These are phyloP conservation scores for Nectriaceae sp. DNA, from an alignment of 2,329 filamentous ascomycete genomes.

Conservation along the genomic window DNA sequence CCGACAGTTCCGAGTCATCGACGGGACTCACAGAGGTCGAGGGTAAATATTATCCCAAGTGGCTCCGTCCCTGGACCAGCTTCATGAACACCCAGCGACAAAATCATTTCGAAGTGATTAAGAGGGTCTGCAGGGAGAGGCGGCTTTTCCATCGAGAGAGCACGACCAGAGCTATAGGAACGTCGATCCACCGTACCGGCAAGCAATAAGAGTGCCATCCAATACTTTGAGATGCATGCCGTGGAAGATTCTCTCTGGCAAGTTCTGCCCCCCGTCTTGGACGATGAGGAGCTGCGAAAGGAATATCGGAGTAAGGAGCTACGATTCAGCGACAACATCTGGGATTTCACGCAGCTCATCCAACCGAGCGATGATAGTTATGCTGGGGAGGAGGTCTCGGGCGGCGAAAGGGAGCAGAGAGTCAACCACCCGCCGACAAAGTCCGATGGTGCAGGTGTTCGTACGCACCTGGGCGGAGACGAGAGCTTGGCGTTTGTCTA, in stretches of 20 bases:
- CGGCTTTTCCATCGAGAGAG: constrained; percentile 14
- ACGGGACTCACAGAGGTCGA: constrained; percentile 16
- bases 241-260: constrained; percentile 13
- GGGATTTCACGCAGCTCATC: constrained; percentile 11
- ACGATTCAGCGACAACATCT: constrained; percentile 12
- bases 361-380: constrained; percentile 7
- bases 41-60: constrained; percentile 21
- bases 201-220: constrained; percentile 4
- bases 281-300: constrained; percentile 7
- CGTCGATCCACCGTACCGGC: neutral
- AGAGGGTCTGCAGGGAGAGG: constrained; percentile 5
- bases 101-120: constrained; percentile 16
- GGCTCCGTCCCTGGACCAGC: constrained; percentile 17
- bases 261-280: constrained; percentile 9
- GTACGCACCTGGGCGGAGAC: constrained; percentile 7
- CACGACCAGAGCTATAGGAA: constrained; percentile 2
- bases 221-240: constrained; percentile 7
- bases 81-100: constrained; percentile 10
- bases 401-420: constrained; percentile 8
- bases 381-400: constrained; percentile 4
- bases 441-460: constrained; percentile 13
- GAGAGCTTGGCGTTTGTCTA: constrained; percentile 8
- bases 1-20: constrained; percentile 3
- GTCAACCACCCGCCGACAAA: constrained; percentile 7
- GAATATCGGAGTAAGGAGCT: constrained; percentile 8